Conservation (phyloP, 192 early-diverging fungal genomes). For the Phlyctochytrium arcticum region DNA sequence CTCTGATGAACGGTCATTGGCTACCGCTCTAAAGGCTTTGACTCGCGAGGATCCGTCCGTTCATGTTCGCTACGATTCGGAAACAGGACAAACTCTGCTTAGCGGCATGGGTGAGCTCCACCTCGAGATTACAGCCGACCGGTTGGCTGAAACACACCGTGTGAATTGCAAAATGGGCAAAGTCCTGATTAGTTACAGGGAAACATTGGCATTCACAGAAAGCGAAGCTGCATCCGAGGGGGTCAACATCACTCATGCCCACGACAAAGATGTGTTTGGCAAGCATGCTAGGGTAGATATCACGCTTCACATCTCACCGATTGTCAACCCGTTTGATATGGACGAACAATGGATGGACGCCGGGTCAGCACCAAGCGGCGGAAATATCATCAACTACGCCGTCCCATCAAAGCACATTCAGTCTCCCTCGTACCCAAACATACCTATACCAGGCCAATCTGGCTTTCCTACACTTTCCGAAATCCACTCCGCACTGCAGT, state of each 20-base stretch:
- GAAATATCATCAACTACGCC: constrained; percentile 3
- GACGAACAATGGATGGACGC: constrained; percentile 34
- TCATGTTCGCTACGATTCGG: constrained; percentile 64
- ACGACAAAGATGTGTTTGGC: constrained; percentile 70
- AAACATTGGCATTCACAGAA: constrained; percentile 51
- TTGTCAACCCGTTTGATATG: constrained; percentile 34
- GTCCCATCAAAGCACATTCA: neutral
- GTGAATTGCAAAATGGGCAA: constrained; percentile 76
- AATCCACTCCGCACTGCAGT: constrained; percentile 46
- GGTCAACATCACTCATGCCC: constrained; percentile 37
- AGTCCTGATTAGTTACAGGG: constrained; percentile 85
- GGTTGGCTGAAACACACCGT: constrained; percentile 75
- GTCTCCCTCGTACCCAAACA: neutral
- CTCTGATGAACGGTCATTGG: constrained; percentile 66
- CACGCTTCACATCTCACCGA: constrained; percentile 48
- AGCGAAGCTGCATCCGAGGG: constrained; percentile 12
- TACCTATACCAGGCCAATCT: neutral
- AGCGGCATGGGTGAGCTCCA: constrained; percentile 96
- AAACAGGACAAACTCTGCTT: constrained; percentile 83
- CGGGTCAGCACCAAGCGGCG: constrained; percentile 1
- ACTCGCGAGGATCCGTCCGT: constrained; percentile 87
- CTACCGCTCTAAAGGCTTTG: constrained; percentile 66
- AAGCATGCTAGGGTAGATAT: constrained; percentile 59
- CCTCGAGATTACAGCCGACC: constrained; percentile 81
- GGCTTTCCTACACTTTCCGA: constrained; percentile 13